Percentiles rank a stretch among this genome's conserved stretches.
These are phyloP conservation scores for Lachnellula willkommii DNA, from an alignment of 2,329 filamentous ascomycete species.

Conservation along the genomic window DNA sequence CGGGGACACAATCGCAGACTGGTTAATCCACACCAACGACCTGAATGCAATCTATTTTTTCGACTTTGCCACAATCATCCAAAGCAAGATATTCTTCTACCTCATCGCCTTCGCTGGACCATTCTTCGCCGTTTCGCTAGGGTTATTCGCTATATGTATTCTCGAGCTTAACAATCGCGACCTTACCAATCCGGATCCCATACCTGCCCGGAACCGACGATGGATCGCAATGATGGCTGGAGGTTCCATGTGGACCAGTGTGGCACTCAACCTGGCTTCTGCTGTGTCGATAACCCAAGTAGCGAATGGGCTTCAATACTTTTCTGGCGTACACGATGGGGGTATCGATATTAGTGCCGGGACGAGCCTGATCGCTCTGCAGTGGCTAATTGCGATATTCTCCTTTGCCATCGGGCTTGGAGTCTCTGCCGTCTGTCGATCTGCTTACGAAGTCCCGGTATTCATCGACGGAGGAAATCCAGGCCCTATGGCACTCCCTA, in stretches of 20 bases:
- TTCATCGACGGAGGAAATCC: not conserved
- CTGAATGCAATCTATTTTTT: not conserved
- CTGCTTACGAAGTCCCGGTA: not conserved
- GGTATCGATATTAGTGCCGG: not conserved
- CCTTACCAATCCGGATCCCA: not conserved
- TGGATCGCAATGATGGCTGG: not conserved
- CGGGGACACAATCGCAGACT: not conserved
- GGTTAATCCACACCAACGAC: not conserved
- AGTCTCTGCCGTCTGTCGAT: not conserved
- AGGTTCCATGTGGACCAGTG: not conserved
- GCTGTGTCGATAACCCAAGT: not conserved
- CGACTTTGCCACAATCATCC: not conserved
- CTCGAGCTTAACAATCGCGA: not conserved
- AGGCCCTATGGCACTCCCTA: not conserved
- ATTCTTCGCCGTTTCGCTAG: not conserved
- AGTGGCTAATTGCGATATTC: not conserved
- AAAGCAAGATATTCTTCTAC: not conserved
- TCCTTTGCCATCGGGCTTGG: not conserved
- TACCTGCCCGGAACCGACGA: not conserved
- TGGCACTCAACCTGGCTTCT: not conserved
- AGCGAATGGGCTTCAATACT: not conserved
- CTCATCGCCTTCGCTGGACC: not conserved
- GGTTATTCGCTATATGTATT: not conserved
- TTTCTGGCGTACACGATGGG: not conserved
- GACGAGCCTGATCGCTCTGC: not conserved